These are phyloP conservation scores for Cystofilobasidium bisporidii DNA, from an alignment of 768 basidiomycete species.

Conservation along the genomic window DNA sequence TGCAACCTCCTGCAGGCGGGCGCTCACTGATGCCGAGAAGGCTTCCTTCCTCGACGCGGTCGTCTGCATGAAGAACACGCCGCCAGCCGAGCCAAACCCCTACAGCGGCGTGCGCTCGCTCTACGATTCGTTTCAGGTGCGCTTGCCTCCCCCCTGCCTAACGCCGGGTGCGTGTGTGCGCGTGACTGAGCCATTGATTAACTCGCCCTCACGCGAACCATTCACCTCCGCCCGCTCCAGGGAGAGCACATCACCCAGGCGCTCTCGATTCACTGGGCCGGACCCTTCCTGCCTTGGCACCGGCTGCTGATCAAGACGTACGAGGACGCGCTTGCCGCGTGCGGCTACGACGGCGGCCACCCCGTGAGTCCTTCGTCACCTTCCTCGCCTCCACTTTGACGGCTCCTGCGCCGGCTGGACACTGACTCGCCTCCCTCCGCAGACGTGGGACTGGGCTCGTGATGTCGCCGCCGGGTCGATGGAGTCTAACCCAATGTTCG, in stretches of 20 bases:
- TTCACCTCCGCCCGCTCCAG: not conserved
- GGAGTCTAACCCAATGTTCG: not conserved
- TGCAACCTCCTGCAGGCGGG: too few species aligned
- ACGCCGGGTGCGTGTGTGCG: not conserved
- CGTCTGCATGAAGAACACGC: not conserved
- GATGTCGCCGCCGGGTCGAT: not conserved
- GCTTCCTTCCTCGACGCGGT: not conserved
- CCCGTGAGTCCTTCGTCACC: too few species aligned
- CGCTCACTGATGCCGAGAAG: not conserved
- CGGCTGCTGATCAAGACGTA: not conserved
- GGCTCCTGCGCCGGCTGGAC: too few species aligned
- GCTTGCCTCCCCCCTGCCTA: not conserved
- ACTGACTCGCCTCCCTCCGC: too few species aligned
- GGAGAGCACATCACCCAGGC: not conserved
- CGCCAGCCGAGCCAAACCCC: not conserved
- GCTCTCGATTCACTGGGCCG: not conserved
- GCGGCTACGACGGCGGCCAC: not conserved
- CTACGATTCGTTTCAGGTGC: not conserved
- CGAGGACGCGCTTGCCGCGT: not conserved
- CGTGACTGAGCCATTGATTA: too few species aligned
- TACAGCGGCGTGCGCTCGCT: not conserved
- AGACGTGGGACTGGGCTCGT: not conserved
- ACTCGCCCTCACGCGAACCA: too few species aligned
- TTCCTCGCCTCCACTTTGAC: too few species aligned
- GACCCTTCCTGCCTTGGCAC: not conserved